Evolutionary conservation across 352 stramenopile genomes (phyloP).

Genomic region (Phytophthora syringae): DNA sequence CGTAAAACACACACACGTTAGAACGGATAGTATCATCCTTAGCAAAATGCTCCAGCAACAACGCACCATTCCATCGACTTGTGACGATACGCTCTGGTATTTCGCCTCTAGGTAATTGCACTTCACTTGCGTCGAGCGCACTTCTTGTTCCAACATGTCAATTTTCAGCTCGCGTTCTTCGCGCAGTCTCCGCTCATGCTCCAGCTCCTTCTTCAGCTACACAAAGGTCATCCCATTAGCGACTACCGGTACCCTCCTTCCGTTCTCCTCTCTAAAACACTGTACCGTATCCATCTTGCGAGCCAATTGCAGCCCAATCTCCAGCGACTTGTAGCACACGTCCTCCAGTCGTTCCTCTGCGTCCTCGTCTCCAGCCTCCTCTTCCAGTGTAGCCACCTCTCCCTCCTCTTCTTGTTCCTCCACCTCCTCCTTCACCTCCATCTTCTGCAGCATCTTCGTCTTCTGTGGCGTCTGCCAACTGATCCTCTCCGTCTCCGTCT

Average conservation of each 20-base stretch:
- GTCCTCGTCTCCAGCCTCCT: conserved; percentile 5
- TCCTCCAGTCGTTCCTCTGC: conserved; percentile 32
- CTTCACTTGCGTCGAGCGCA: conserved; percentile 42
- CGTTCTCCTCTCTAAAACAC: neutral
- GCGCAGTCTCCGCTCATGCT: conserved; percentile 35
- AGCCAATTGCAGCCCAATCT: conserved; percentile 37
- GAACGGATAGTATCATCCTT: neutral
- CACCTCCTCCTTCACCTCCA: conserved; percentile 7
- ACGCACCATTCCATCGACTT: conserved; percentile 50
- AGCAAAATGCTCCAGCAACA: neutral
- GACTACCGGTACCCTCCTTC: neutral
- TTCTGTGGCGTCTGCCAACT: conserved; percentile 27
- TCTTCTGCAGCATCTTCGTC: conserved; percentile 15
- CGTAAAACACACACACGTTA: neutral
- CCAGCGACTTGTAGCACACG: conserved; percentile 51
- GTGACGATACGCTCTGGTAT: conserved; percentile 37
- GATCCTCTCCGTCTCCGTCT: conserved; percentile 42
- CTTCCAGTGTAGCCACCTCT: conserved; percentile 14
- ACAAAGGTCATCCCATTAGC: no score
- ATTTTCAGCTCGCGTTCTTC: conserved; percentile 46
- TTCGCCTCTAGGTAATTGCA: conserved; percentile 55
- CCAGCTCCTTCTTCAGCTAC: conserved; percentile 42
- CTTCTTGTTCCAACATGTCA: conserved; percentile 47
- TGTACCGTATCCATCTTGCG: conserved; percentile 44
- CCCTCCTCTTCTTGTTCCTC: neutral